Evolutionary conservation across 306 rosid genomes (phyloP), one percentile per base, ranked within the genome.

Genomic region (Prunus salicina): DNA sequence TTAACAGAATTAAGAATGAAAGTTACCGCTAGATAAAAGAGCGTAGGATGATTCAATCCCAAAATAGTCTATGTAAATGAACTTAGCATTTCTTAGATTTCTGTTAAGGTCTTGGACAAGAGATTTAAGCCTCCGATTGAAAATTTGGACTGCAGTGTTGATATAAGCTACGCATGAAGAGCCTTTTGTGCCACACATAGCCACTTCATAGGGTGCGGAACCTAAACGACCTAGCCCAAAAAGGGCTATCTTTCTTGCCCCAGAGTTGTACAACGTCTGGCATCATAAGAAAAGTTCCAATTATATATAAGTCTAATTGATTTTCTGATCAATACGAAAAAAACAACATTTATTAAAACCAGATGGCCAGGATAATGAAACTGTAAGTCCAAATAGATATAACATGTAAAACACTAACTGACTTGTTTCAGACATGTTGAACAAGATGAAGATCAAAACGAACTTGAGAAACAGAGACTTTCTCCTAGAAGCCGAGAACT

Each of bases 101-200:
- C 0, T 19, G 32, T 88, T 91, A 34, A 80, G 67, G 6, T 47
- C 46, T 53, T 60, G 12, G 18, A 88, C 84, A 0, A 82, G 64
- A 6, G 73, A 47, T 76, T 34, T 81, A 24, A 91, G 88, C 20
- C 73, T 55, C 20, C 43, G 16, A 19, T 78, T 84, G 61, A 83
- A 87, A 15, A 82, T 11, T 32, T 22, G 60, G 2, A 67, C 69
- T 3, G 64, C 91, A 7, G 1, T 11, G 83, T 88, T 88, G 25
- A 73, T 14, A 0, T 57, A 18, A 28, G 76, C 71, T 2, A 52
- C 84, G 32, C 93, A 32, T 32, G 38, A 13, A 8, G 62, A 22
- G 12, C 19, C 86, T 28, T 47, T 67, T 16, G 49, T 60, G 0
- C 73, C 83, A 68, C 67, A 46, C 28, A 1, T 45, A 12, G 70